phyloP scores from a whole-genome alignment of 306 rosid genomes.

The Quercus bicolor region DNA sequence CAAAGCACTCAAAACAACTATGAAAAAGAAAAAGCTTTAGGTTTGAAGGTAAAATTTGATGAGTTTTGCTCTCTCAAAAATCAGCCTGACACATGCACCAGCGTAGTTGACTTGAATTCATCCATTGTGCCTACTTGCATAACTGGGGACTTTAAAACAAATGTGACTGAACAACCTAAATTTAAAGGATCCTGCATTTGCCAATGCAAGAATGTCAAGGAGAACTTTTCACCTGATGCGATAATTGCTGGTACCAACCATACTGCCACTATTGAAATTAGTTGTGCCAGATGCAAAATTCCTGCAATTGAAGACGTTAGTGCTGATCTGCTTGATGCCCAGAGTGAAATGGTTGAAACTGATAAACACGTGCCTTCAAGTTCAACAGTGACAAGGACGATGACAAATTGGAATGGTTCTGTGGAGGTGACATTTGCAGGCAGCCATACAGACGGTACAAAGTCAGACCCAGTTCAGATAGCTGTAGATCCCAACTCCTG shows the following conservation, averaged over 20 bases:
- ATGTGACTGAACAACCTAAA: constrained; percentile 11
- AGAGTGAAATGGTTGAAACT: not conserved
- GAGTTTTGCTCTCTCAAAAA: constrained; percentile 4
- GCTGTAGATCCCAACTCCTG: not conserved
- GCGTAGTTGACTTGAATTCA: constrained; percentile 16
- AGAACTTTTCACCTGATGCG: not conserved
- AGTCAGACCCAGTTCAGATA: not conserved
- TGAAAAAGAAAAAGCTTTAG: constrained; percentile 16
- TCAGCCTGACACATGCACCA: constrained; percentile 10
- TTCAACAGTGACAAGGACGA: not conserved
- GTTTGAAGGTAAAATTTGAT: constrained; percentile 9
- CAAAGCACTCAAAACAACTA: not conserved
- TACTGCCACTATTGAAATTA: not conserved
- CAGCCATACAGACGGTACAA: not conserved
- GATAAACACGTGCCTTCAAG: not conserved
- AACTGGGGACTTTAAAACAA: constrained; percentile 1
- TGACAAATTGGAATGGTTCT: not conserved
- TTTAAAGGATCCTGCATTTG: not conserved
- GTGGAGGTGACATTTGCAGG: not conserved
- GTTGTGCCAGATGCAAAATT: not conserved
- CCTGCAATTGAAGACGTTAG: not conserved
- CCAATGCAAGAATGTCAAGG: not conserved
- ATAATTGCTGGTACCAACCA: not conserved
- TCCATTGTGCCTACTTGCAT: constrained; percentile 9
- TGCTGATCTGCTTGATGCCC: not conserved